phyloP scores from a whole-genome alignment of 495 filamentous ascomycete genomes.

The Hyaloscypha hepaticicola region DNA sequence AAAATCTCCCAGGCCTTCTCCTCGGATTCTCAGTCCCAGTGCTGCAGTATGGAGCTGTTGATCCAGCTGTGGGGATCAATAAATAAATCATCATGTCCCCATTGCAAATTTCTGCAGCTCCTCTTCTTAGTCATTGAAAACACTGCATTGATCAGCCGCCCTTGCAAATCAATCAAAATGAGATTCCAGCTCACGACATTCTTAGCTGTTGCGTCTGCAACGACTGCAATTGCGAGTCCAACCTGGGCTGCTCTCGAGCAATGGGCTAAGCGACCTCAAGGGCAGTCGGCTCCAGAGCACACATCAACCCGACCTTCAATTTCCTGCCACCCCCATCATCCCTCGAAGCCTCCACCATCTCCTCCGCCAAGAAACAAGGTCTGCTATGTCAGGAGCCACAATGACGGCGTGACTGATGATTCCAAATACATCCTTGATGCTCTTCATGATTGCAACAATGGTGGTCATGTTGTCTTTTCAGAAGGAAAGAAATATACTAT shows the following conservation, averaged over 20 bases:
- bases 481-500: slow-evolving; percentile 55
- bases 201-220: slow-evolving; percentile 20
- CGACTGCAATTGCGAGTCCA: slow-evolving; percentile 22
- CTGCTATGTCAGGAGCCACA: slow-evolving; percentile 38
- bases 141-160: not conserved
- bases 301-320: slow-evolving; percentile 32
- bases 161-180: slow-evolving; percentile 25
- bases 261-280: not conserved
- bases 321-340: slow-evolving; percentile 32
- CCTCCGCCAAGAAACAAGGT: slow-evolving; percentile 29
- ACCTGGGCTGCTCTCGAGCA: slow-evolving; percentile 10
- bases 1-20: slow-evolving; percentile 24
- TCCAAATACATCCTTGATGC: slow-evolving; percentile 57
- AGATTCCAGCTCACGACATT: slow-evolving; percentile 16
- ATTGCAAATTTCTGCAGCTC: not conserved
- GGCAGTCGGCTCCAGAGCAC: slow-evolving; percentile 16
- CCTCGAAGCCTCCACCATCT: slow-evolving; percentile 29
- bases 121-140: not conserved
- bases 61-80: slow-evolving; percentile 2
- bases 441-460: slow-evolving; percentile 62
- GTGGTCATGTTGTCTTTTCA: slow-evolving; percentile 63
- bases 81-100: slow-evolving; percentile 16
- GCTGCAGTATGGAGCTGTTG: not conserved
- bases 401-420: slow-evolving; percentile 54
- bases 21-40: not conserved